phyloP scores from a whole-genome alignment of 495 filamentous ascomycete genomes.

The Viridothelium virens region DNA sequence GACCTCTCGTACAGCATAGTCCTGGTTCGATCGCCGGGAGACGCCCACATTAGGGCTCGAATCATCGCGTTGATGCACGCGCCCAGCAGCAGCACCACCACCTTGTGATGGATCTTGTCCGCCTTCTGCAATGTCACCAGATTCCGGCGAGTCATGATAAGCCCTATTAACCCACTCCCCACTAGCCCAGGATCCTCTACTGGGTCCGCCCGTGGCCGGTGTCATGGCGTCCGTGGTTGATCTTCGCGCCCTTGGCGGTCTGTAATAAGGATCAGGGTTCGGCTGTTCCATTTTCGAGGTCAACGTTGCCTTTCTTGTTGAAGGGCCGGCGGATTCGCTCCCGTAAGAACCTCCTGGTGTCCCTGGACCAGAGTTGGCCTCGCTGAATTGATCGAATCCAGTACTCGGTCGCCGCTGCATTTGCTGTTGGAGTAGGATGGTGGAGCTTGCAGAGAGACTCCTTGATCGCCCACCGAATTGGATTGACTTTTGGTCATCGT shows the following conservation, averaged over 20 bases:
- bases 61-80: conserved; percentile 42
- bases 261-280: conserved; percentile 55
- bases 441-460: conserved; percentile 79
- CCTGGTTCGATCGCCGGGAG: conserved; percentile 49
- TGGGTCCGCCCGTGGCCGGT: conserved; percentile 36
- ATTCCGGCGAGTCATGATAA: conserved; percentile 34
- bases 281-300: conserved; percentile 20
- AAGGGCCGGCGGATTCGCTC: conserved; percentile 27
- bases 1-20: conserved; percentile 86
- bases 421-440: conserved; percentile 56
- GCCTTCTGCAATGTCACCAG: conserved; percentile 1
- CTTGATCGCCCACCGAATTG: conserved; percentile 61
- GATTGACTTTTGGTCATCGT: conserved; percentile 56
- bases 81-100: not conserved
- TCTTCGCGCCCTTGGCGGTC: conserved; percentile 64
- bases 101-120: not conserved
- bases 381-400: conserved; percentile 30
- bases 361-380: conserved; percentile 16
- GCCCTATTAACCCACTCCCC: conserved; percentile 48
- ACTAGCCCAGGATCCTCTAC: conserved; percentile 44
- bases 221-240: conserved; percentile 46
- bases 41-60: conserved; percentile 43
- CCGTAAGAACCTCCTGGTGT: conserved; percentile 4
- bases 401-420: conserved; percentile 27
- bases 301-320: conserved; percentile 27